Evolutionary conservation across 192 early-diverging fungal species (phyloP).

Genomic region (Globomyces pollinis-pini): DNA sequence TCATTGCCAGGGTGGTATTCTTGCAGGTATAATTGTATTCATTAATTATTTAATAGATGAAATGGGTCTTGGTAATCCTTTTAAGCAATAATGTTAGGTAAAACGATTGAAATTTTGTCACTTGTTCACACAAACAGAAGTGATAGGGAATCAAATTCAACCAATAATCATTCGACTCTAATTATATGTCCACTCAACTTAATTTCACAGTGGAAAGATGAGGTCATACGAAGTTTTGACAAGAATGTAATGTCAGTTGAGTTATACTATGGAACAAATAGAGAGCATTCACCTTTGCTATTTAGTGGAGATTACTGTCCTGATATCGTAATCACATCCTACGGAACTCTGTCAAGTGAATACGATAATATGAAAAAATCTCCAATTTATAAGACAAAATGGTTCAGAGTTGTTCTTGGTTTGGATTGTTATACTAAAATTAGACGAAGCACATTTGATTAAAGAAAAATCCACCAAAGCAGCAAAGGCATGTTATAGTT

Average conservation of each 20-base stretch:
- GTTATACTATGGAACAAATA: no score
- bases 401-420: conserved; percentile 66
- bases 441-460: conserved; percentile 83
- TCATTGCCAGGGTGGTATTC: conserved; percentile 25
- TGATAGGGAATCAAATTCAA: neutral
- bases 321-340: conserved; percentile 27
- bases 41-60: no score
- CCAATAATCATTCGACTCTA: conserved; percentile 14
- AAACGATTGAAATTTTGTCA: conserved; percentile 30
- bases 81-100: conserved; percentile 23
- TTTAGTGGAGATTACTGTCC: conserved; percentile 17
- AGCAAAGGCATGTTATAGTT: conserved; percentile 55
- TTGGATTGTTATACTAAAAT: neutral
- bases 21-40: no score
- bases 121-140: conserved; percentile 27
- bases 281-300: no score
- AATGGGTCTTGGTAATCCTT: conserved; percentile 14
- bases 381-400: conserved; percentile 56
- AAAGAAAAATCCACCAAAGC: conserved; percentile 62
- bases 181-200: conserved; percentile 32
- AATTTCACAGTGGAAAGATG: conserved; percentile 28
- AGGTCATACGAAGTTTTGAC: conserved; percentile 13
- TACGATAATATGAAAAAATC: conserved; percentile 9
- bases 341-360: conserved; percentile 24
- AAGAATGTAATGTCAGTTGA: neutral